These are phyloP conservation scores for Acanthamoeba polyphaga DNA, from an alignment of 208 protist genomes.

Conservation along the genomic window DNA sequence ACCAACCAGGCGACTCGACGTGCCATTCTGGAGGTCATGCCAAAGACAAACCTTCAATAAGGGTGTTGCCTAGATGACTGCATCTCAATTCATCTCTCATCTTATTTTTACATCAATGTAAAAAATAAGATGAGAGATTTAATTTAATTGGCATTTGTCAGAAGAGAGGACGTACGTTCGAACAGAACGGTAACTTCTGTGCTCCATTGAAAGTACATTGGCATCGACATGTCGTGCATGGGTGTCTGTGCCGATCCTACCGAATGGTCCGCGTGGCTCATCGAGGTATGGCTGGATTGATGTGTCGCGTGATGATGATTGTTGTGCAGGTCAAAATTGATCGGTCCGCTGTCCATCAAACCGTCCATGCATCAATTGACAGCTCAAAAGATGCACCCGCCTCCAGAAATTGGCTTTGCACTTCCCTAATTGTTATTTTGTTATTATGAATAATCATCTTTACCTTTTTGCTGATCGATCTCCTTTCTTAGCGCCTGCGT, in stretches of 20 bases:
- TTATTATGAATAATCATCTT: no score
- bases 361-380: background rate
- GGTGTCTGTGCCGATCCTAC: background rate
- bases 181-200: slow-evolving; percentile 32
- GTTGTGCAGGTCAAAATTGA: background rate
- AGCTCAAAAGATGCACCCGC: background rate
- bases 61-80: no score
- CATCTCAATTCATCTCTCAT: no score
- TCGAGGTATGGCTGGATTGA: background rate
- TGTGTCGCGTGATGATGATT: background rate
- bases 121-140: no score
- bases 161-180: background rate
- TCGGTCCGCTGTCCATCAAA: background rate
- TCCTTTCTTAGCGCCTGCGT: no score
- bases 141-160: background rate
- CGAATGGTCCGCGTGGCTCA: background rate
- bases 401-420: no score
- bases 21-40: background rate
- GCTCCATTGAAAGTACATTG: slow-evolving; percentile 25
- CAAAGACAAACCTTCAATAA: background rate
- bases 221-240: slow-evolving; percentile 8
- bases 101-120: no score
- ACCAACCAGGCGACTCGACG: slow-evolving; percentile 23
- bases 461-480: no score
- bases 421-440: no score